Base-by-base conservation (phyloP, 768 basidiomycete species). In the Pisolithus sp. region DNA sequence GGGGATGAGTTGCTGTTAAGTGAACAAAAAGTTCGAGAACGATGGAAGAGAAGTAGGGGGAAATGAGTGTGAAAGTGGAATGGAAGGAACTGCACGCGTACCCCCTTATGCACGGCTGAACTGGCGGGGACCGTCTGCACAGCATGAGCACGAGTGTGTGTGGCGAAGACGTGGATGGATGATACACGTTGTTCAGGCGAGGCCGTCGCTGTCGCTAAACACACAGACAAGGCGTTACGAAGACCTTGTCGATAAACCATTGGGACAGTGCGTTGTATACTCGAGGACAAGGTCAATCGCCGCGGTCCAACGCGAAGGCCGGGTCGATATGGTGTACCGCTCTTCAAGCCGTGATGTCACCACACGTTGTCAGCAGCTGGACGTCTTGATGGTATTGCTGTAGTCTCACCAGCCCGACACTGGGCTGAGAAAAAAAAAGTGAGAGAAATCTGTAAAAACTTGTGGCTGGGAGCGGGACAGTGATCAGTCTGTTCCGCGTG, bases 111-210 rank as follows among this genome's bases (percentile, higher is more conserved):
- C 65, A 64, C 59, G 62, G 55, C 53, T 39, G 53, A 55, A 37
- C 61, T 48, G n/a, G 54, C 17, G 46, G 53, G 54, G 39, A 30
- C 49, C 37, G 41, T 26, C 17, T 52, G 56, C 62, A 56, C 63
- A 62, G 66, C 63, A 64, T 46, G 23, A 47, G 46, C 66, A 67
- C 68, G 66, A 67, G 66, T 64, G 64, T 68, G 60, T 57, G 13
- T 51, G 49, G 66, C 62, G 62, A 59, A 61, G 54, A 34, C 49
- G 44, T 44, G 45, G 48, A 52, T 42, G 43, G 50, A 18, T 58
- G 55, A 59, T 57, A 50, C 66, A 68, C 62, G 66, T 61, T 60
- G 57, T n/a, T 6, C 4, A 21, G 17, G 55, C 21, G 68, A 66
- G 68, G 64, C 50, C 17, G 21, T 20, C 48, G 49, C 30, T 48